Base-by-base conservation (phyloP, 768 basidiomycete genomes). In the Botryobasidium botryosum region DNA sequence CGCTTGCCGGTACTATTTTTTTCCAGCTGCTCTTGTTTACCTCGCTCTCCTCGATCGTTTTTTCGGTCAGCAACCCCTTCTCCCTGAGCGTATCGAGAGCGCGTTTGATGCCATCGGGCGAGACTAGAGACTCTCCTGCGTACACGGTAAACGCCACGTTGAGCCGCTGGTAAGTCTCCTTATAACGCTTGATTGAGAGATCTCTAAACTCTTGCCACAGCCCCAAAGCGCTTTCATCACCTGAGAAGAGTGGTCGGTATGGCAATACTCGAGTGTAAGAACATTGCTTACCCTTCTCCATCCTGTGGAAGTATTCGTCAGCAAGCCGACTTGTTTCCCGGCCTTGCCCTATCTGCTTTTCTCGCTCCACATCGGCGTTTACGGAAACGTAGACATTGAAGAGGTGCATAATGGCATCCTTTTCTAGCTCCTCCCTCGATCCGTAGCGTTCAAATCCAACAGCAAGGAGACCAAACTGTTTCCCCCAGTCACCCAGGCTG, bases 401-500 rank as follows among this genome's bases (percentile, higher is more conserved):
- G 24, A 68, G 55, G 50, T 66, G 64, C 56, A 60, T 61, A 53
- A 66, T 64, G 6, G 66, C 60, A 43, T 66, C 60, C 36, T 35
- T 43, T 35, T 56, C 49, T 7, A 68, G 55, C 44, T 55, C 53
- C 40, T 63, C 59, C 48, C 65, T 62, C n/a, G 56, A 55, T 12
- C 66, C 65, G 45, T 61, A 65, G 32, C 55, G 50, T 43, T 60
- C 50, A 47, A 64, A 68, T 10, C 65, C 65, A 35, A 64, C 51
- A 8, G 62, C 62, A 23, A 68, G 50, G 26, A 66, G 46, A 33
- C 59, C 62, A 47, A 64, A 64, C 71, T 96, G 92, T 33, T 90
- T 96, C 20, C 92, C 92, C 92, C 91, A 97, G 57, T 96, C 92
- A 2, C 92, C 92, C 13, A 96, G 72, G 59, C 29, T 51, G 27